Conservation (phyloP, 495 filamentous ascomycete genomes). For the Pseudevernia furfuracea region DNA sequence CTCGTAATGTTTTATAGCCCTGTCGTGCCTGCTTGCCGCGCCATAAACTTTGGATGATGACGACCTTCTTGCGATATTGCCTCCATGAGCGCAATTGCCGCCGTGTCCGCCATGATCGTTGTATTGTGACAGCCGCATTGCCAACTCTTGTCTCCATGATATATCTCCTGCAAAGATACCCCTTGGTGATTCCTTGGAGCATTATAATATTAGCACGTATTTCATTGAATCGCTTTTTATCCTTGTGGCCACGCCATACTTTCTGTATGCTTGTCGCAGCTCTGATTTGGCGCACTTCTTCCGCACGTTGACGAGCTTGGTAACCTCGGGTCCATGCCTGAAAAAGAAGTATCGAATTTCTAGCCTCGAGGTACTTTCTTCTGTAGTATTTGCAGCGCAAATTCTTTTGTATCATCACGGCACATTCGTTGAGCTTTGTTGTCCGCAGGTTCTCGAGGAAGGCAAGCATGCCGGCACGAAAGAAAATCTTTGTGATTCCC, state of each 20-base stretch:
- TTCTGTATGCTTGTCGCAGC: conserved; percentile 91
- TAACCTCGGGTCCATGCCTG: conserved; percentile 70
- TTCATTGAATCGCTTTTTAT: conserved; percentile 64
- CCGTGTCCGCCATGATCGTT: conserved; percentile 80
- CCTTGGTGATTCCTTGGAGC: conserved; percentile 83
- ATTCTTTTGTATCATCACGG: conserved; percentile 99
- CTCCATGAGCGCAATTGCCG: conserved; percentile 73
- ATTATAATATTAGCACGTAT: conserved; percentile 77
- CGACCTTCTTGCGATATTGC: conserved; percentile 77
- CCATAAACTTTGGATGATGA: conserved; percentile 91
- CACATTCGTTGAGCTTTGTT: conserved; percentile 81
- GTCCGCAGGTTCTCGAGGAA: conserved; percentile 93
- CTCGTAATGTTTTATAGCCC: conserved; percentile 80
- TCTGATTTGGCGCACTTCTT: conserved; percentile 72
- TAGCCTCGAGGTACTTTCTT: conserved; percentile 80
- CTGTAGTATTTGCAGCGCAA: conserved; percentile 90
- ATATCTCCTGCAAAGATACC: conserved; percentile 75
- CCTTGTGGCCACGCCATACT: conserved; percentile 86
- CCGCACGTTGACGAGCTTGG: conserved; percentile 65
- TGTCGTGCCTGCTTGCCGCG: conserved; percentile 73
- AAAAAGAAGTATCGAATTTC: conserved; percentile 68
- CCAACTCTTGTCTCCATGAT: conserved; percentile 91
- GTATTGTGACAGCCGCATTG: conserved; percentile 85
- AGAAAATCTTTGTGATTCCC: conserved; percentile 97
- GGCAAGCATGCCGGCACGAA: conserved; percentile 96